Evolutionary conservation across 2,329 filamentous ascomycete genomes (phyloP).

Genomic region (Aciculosporium take): DNA sequence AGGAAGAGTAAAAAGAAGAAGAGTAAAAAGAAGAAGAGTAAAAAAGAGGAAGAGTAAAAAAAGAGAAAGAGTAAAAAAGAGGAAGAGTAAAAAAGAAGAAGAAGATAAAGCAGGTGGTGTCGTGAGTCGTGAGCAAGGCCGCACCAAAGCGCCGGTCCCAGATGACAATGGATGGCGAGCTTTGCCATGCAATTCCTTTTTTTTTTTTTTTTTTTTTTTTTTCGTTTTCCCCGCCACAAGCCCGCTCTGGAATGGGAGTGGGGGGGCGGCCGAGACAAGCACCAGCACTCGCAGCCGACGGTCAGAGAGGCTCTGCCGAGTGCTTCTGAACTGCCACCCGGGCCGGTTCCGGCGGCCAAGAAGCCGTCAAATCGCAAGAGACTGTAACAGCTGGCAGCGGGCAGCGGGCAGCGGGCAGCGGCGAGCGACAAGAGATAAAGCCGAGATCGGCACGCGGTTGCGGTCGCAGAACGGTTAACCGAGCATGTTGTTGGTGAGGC

Average conservation of each 20-base stretch:
- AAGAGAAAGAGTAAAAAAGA: not conserved
- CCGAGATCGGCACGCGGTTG: too few relatives aligned
- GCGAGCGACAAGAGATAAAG: not conserved
- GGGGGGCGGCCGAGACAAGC: not conserved
- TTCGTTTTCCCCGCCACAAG: slow-evolving; percentile 4
- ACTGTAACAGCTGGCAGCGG: not conserved
- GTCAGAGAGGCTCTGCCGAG: slow-evolving; percentile 8
- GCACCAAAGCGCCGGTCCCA: slow-evolving; percentile 2
- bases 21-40: too few relatives aligned
- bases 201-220: slow-evolving; percentile 8
- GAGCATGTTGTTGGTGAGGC: too few relatives aligned
- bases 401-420: not conserved
- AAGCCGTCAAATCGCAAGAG: too few relatives aligned
- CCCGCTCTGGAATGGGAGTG: slow-evolving; percentile 4
- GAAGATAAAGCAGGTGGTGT: slow-evolving; percentile 1
- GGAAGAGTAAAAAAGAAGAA: not conserved
- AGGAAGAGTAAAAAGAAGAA: too few relatives aligned
- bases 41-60: too few relatives aligned
- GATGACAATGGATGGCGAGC: not conserved
- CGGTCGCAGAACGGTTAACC: too few relatives aligned
- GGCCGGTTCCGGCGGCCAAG: slow-evolving; percentile 5
- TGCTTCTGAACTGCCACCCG: slow-evolving; percentile 1
- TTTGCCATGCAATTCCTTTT: slow-evolving; percentile 4
- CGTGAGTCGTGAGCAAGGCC: slow-evolving; percentile 1
- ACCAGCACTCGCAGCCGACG: slow-evolving; percentile 2